phyloP scores from a whole-genome alignment of 2,329 filamentous ascomycete genomes.

The Emmonsia crescens region DNA sequence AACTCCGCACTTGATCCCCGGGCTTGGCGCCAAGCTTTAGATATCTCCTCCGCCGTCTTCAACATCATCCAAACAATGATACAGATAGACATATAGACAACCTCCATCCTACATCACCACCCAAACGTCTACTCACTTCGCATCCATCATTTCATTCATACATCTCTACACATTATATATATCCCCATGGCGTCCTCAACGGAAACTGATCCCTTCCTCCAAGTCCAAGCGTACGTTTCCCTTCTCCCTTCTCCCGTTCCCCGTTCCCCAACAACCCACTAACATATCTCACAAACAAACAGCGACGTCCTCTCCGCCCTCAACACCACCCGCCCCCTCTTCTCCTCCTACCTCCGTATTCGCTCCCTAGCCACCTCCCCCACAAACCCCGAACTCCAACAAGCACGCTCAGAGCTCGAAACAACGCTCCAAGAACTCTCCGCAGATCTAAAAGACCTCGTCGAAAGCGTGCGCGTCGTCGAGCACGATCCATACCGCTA shows the following conservation, averaged over 20 bases:
- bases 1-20: neutral
- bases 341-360: slow-evolving; percentile 92
- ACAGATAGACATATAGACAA: neutral
- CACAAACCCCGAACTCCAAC: slow-evolving; percentile 57
- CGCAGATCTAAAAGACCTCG: slow-evolving; percentile 79
- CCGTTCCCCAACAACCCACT: neutral
- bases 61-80: neutral
- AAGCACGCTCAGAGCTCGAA: slow-evolving; percentile 63
- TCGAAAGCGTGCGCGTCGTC: slow-evolving; percentile 75
- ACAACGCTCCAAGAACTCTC: slow-evolving; percentile 63
- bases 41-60: neutral
- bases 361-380: slow-evolving; percentile 66
- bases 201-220: slow-evolving; percentile 36
- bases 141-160: neutral
- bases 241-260: slow-evolving; percentile 8
- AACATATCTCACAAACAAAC: slow-evolving; percentile 6
- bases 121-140: neutral
- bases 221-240: slow-evolving; percentile 35
- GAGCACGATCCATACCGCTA: slow-evolving; percentile 80
- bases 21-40: slow-evolving; percentile 1
- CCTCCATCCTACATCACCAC: slow-evolving; percentile 5
- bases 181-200: slow-evolving; percentile 20
- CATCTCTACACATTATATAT: neutral
- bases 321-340: slow-evolving; percentile 69
- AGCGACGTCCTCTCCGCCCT: slow-evolving; percentile 86